A percentile compares a stretch with the other conserved stretches of the same genome.
phyloP scores from a whole-genome alignment of 2,329 filamentous ascomycete genomes.

The Xenosphaeropsis pyriputrescens region DNA sequence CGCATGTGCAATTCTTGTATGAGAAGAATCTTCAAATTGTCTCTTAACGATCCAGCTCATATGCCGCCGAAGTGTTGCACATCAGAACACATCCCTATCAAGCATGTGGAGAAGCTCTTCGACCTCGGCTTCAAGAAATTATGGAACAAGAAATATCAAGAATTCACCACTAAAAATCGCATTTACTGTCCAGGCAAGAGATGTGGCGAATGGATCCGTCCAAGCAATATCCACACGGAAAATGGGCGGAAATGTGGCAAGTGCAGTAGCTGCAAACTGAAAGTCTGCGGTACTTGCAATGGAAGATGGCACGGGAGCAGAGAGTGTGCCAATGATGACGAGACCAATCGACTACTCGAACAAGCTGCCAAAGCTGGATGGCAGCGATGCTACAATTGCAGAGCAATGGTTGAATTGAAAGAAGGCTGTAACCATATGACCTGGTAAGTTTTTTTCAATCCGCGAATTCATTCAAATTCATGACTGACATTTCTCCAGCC shows the following conservation, averaged over 20 bases:
- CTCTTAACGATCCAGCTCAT: conserved; percentile 59
- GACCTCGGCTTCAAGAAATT: conserved; percentile 57
- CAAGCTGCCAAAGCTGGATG: conserved; percentile 54
- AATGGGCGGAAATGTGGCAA: conserved; percentile 49
- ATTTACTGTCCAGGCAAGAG: conserved; percentile 61
- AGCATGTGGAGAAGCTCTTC: conserved; percentile 64
- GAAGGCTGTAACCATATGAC: conserved; percentile 84
- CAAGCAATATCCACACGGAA: conserved; percentile 47
- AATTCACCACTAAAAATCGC: conserved; percentile 59
- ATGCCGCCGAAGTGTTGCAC: conserved; percentile 82
- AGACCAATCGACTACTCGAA: conserved; percentile 45
- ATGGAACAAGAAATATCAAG: conserved; percentile 71
- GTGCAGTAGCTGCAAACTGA: conserved; percentile 57
- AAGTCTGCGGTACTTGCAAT: conserved; percentile 62
- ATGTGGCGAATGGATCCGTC: conserved; percentile 72
- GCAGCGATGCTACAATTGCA: conserved; percentile 65
- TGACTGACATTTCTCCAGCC: conserved; percentile 26
- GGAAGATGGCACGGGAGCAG: conserved; percentile 55
- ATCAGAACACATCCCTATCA: conserved; percentile 55
- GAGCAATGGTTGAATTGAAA: conserved; percentile 59
- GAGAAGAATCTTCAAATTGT: conserved; percentile 59
- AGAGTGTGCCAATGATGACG: conserved; percentile 60
- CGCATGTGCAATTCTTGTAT: conserved; percentile 70
- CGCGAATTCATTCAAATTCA: neutral
- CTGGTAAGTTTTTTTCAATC: conserved; percentile 39